These are phyloP conservation scores for Fusarium sublunatum DNA, from an alignment of 2,329 filamentous ascomycete genomes.

Conservation along the genomic window DNA sequence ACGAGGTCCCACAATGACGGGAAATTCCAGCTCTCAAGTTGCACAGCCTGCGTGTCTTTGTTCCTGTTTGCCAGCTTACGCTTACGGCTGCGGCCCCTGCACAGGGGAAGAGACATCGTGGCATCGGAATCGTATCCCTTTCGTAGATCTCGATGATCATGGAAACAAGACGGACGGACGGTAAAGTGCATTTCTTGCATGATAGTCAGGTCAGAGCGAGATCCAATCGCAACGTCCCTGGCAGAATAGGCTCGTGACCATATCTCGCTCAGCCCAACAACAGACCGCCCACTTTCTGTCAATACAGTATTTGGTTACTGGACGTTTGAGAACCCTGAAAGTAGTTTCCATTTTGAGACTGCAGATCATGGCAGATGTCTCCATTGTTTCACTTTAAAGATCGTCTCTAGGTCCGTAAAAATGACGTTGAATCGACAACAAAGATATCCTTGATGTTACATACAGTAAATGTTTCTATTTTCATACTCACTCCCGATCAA, in stretches of 20 bases:
- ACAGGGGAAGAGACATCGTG: not conserved
- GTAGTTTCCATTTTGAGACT: constrained; percentile 10
- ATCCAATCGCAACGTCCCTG: constrained; percentile 6
- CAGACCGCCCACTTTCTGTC: not conserved
- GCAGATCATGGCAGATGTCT: constrained; percentile 31
- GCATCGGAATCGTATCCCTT: constrained; percentile 2
- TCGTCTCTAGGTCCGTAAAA: constrained; percentile 13
- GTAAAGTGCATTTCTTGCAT: constrained; percentile 14
- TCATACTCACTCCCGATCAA: not conserved
- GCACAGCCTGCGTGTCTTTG: not conserved
- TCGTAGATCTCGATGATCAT: constrained; percentile 36
- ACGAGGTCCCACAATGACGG: constrained; percentile 37
- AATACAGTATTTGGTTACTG: constrained; percentile 3
- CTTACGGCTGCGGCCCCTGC: constrained; percentile 27
- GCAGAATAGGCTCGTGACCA: constrained; percentile 14
- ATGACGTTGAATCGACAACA: constrained; percentile 28
- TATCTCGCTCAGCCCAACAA: not conserved
- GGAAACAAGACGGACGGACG: constrained; percentile 31
- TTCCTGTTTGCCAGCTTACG: constrained; percentile 17
- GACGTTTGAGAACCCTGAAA: constrained; percentile 8
- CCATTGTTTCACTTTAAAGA: constrained; percentile 29
- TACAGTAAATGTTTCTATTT: not conserved
- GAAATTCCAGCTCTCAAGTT: constrained; percentile 11
- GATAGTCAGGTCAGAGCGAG: constrained; percentile 16
- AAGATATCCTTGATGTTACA: not conserved